Evolutionary conservation across 2,329 filamentous ascomycete species (phyloP), one percentile per base, ranked within the genome.

Genomic region (Calonectria ilicicola): DNA sequence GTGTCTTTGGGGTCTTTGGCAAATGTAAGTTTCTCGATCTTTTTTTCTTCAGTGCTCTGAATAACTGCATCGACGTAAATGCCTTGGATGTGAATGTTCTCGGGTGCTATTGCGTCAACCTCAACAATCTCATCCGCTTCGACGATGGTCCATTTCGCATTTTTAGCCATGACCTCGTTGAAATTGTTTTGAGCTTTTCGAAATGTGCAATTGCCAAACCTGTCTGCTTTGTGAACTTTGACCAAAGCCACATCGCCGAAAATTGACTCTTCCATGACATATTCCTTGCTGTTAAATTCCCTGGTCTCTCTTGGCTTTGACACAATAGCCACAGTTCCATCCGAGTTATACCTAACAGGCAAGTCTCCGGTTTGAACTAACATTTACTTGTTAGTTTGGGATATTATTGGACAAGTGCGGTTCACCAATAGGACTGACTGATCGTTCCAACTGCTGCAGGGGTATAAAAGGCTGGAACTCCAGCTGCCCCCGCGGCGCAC

Each of bases 201-300:
- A 19, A 58, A 58, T 26, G 53, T 21, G 32, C 53, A 58, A 32
- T 58, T 58, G 5, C 53, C 53, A 15, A 58, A 21, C 26, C 53
- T 58, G 53, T 58, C 53, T 21, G 53, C 53, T 21, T 58, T 58
- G 53, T 58, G 53, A 5, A 58, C 53, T 6, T 58, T 58, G 12
- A 58, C 53, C 14, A 58, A 14, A 12, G 53, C 53, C 2, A 58
- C 53, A 26, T 58, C 53, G 12, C 32, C 53, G 7, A 58, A 58
- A 40, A 58, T 58, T 8, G 53, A 58, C 53, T 58, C 53, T 5
- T 58, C 53, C 53, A 58, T 58, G n/a, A 58, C 53, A 23, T 58
- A 58, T 15, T 58, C 32, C 15, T 58, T 58, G 7, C 53, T 32
- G 12, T 40, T 21, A 32, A 58, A 58, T 15, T 58, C 10, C 8